Conservation (phyloP, 805 yeast genomes). For the Cyberlindnera misumaiensis region DNA sequence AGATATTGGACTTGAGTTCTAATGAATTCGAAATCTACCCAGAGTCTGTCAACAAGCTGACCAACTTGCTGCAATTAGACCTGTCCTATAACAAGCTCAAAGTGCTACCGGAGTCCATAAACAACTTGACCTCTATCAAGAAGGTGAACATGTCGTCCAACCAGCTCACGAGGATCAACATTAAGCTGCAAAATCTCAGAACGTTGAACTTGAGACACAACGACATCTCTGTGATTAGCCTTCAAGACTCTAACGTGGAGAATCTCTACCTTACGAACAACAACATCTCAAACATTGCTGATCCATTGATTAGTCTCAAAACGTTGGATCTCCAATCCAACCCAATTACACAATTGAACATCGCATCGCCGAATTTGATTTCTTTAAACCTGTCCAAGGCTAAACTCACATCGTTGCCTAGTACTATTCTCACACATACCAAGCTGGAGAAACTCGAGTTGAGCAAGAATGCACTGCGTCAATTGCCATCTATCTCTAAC, state of each 20-base stretch:
- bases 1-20: constrained; percentile 68
- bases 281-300: constrained; percentile 62
- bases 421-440: constrained; percentile 54
- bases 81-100: constrained; percentile 73
- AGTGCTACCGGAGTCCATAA: constrained; percentile 53
- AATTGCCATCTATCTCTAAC: constrained; percentile 63
- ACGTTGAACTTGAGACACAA: constrained; percentile 77
- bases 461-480: constrained; percentile 76
- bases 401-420: constrained; percentile 67
- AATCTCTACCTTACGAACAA: constrained; percentile 72
- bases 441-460: constrained; percentile 66
- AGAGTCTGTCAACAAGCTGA: constrained; percentile 53
- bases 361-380: constrained; percentile 52
- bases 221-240: constrained; percentile 35
- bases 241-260: constrained; percentile 50
- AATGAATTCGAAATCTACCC: constrained; percentile 63
- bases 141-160: constrained; percentile 74
- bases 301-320: constrained; percentile 54
- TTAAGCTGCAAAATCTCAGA: constrained; percentile 48
- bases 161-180: constrained; percentile 34
- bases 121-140: constrained; percentile 52
- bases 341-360: constrained; percentile 68
- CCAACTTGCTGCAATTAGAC: constrained; percentile 59
- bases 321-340: constrained; percentile 72
- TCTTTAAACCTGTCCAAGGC: constrained; percentile 77